Evolutionary conservation across 208 protist genomes (phyloP).

Genomic region (Leishmania tarentolae): DNA sequence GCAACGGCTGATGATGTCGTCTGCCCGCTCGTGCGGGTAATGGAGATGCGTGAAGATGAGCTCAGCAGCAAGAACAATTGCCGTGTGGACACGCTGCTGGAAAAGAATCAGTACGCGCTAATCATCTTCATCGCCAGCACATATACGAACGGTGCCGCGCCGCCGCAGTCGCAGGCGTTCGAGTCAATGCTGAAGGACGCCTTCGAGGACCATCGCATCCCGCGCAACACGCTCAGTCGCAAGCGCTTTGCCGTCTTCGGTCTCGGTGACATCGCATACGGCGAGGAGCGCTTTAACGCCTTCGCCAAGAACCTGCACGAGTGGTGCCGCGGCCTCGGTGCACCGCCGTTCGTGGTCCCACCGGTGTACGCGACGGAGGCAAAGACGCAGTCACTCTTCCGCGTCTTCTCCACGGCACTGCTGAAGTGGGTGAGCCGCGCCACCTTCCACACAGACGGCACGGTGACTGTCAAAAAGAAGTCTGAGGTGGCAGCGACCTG

Average conservation of each 20-base stretch:
- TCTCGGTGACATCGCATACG: constrained; percentile 87
- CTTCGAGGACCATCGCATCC: constrained; percentile 81
- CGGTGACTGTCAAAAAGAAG: constrained; percentile 32
- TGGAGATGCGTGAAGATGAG: constrained; percentile 38
- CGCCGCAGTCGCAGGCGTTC: constrained; percentile 67
- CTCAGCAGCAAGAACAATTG: constrained; percentile 6
- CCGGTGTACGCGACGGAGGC: constrained; percentile 81
- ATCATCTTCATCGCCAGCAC: constrained; percentile 83
- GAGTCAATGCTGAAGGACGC: constrained; percentile 75
- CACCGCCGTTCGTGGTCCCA: constrained; percentile 65
- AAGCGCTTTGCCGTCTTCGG: constrained; percentile 88
- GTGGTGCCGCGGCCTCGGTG: constrained; percentile 75
- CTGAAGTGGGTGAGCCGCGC: constrained; percentile 66
- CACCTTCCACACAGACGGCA: constrained; percentile 52
- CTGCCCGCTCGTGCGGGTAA: constrained; percentile 19
- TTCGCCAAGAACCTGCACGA: constrained; percentile 79
- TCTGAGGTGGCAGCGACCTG: constrained; percentile 1
- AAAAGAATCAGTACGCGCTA: constrained; percentile 41
- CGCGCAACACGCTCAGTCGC: constrained; percentile 51
- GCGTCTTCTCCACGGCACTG: constrained; percentile 58
- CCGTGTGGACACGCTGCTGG: constrained; percentile 59
- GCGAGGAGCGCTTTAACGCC: constrained; percentile 69
- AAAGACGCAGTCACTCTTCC: constrained; percentile 55
- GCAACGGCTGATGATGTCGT: not conserved
- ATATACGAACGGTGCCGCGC: constrained; percentile 74